Evolutionary conservation across 139 green algal species (phyloP), one percentile per base, ranked within the genome.

Genomic region (Volvox africanus): DNA sequence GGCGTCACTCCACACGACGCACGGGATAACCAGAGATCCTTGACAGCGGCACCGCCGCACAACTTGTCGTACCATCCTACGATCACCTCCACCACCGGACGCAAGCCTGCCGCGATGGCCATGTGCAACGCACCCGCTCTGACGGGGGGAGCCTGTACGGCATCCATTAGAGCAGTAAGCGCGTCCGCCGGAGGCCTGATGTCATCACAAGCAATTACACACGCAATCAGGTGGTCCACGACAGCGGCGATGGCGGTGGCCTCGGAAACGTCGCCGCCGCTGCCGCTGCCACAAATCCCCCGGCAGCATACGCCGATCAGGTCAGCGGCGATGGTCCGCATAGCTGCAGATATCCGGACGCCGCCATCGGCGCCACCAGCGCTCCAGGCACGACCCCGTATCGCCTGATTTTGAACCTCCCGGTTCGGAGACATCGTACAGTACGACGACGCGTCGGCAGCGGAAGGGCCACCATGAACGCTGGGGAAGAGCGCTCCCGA

Each of bases 1-100:
- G 84, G 84, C 28, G 84, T 89, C 16, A 89, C 44, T 35, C 84
- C 84, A 68, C 37, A 69, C 0, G 28, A 16, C 37, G 84, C 68
- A 30, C 84, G 84, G 17, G 28, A 30, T 20, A 71, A 11, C 84
- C 84, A 89, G 22, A 68, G 83, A 37, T 55, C 44, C 44, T 68
- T 68, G 83, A 24, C 24, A 33, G 67, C 32, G 21, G 65, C n/a
- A 37, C 35, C 6, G 83, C 67, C 24, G 36, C 14, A 35, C 62
- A 88, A 1, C 3, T 65, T 36, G 35, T 88, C 35, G 36, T 80
- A 28, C 68, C 84, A 89, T 28, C 44, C 37, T 21, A 89, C 6
- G 28, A 89, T 37, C 1, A 82, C 84, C 37, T 55, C 84, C 28
- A 33, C 69, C 37, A 82, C 68, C 9, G 69, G 17, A 21, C 28